Conservation (phyloP, 1,284 basidiomycete species). For the Amylostereum areolatum region DNA sequence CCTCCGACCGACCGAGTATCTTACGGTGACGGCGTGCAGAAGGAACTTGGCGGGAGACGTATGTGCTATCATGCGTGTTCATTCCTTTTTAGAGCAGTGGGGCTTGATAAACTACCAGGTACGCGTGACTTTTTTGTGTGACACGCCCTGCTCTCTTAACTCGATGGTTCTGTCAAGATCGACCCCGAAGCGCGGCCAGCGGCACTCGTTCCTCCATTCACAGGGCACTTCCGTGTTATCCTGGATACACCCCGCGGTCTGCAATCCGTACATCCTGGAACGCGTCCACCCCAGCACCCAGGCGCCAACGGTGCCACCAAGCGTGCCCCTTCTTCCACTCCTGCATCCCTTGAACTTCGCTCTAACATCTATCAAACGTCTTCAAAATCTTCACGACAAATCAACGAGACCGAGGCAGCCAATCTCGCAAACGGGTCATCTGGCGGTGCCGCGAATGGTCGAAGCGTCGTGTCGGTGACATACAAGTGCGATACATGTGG, state of each 20-base stretch:
- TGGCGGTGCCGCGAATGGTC: conserved; percentile 30
- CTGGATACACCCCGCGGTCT: conserved; percentile 96
- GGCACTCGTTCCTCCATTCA: conserved; percentile 93
- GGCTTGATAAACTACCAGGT: conserved; percentile 99
- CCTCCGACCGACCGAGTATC: conserved; percentile 90
- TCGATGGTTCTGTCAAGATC: conserved; percentile 49
- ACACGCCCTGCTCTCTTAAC: background rate
- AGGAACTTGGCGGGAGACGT: conserved; percentile 97
- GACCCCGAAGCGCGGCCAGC: conserved; percentile 96
- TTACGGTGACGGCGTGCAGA: conserved; percentile 96
- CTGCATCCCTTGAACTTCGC: conserved; percentile 81
- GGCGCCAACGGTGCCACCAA: conserved; percentile 48
- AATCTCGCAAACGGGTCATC: conserved; percentile 54
- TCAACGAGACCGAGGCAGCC: conserved; percentile 61
- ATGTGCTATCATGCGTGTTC: conserved; percentile 97
- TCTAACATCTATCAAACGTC: conserved; percentile 87
- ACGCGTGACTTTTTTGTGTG: conserved; percentile 17
- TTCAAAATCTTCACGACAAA: conserved; percentile 67
- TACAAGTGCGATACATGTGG: conserved; percentile 94
- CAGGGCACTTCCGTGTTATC: conserved; percentile 96
- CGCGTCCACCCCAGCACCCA: conserved; percentile 42
- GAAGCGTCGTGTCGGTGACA: conserved; percentile 33
- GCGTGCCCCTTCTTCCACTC: conserved; percentile 36
- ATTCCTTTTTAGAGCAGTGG: conserved; percentile 99
- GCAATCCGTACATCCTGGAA: conserved; percentile 92